phyloP scores from a whole-genome alignment of 202 grass and related monocot genomes.

The Setaria italica region DNA sequence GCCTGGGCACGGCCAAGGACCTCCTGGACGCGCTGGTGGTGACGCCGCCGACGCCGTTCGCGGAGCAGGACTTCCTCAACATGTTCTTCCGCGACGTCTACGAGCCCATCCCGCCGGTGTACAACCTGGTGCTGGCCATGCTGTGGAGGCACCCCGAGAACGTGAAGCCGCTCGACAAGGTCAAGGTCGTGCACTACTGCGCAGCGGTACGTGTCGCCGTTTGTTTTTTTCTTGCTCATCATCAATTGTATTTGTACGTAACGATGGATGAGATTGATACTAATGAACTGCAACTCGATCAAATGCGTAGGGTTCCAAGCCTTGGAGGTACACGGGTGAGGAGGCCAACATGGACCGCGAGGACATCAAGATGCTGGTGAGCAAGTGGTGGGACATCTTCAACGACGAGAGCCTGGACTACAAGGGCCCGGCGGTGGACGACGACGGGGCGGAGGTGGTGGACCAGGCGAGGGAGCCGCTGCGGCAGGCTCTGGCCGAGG shows the following conservation, averaged over 20 bases:
- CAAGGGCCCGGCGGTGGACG: conserved; percentile 14
- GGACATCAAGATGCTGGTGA: conserved; percentile 64
- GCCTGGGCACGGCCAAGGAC: conserved; percentile 46
- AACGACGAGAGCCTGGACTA: conserved; percentile 59
- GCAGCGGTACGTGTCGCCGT: conserved; percentile 12
- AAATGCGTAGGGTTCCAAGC: conserved; percentile 53
- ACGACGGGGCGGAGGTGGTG: not conserved
- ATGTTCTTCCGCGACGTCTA: conserved; percentile 67
- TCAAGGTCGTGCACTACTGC: conserved; percentile 87
- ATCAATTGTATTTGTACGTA: too few relatives aligned
- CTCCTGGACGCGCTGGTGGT: conserved; percentile 52
- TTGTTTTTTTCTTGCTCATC: too few relatives aligned
- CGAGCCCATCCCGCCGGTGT: conserved; percentile 49
- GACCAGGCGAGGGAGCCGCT: not conserved
- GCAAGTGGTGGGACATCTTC: conserved; percentile 64
- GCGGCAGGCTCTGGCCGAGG: conserved; percentile 22
- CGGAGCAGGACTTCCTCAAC: conserved; percentile 88
- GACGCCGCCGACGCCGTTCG: conserved; percentile 63
- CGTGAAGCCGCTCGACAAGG: conserved; percentile 41
- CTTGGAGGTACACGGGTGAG: conserved; percentile 75
- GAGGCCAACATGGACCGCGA: conserved; percentile 79
- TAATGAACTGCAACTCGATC: too few relatives aligned
- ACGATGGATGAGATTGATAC: too few relatives aligned
- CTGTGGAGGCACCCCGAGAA: conserved; percentile 82
- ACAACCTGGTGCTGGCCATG: conserved; percentile 85